Evolutionary conservation across 1,284 basidiomycete species (phyloP), one percentile per base, ranked within the genome.

Genomic region (Earliella scabrosa): DNA sequence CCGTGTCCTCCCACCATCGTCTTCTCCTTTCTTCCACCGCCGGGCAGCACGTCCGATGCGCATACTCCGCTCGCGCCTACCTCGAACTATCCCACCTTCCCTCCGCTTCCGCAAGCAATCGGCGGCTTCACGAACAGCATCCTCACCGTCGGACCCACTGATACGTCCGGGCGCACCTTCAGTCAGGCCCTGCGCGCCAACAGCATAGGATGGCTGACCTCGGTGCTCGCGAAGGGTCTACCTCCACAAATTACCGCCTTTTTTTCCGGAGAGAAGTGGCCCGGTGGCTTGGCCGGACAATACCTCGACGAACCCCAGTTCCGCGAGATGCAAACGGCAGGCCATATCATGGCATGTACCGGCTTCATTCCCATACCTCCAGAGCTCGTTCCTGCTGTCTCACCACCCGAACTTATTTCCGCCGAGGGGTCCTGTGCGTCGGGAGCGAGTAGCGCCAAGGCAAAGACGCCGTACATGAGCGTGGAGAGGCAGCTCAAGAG

Each of bases 1-100:
- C 77, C 67, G 21, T 76, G 68, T 45, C 62, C 66, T 14, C 67
- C 65, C 7, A 63, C 65, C 26, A 58, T 64, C 45, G 58, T 63
- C 11, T 56, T 70, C 53, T 65, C 63, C 24, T 55, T 61, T 52
- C 48, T 61, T 10, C 45, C 48, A 26, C 13, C 45, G 5, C 36
- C 23, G 44, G 21, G 44, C 13, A 18, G 24, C 32, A 9, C 45
- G 4, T n/a, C 45, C 18, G 14, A 52, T 26, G n/a, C 32, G 9
- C 23, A 26, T 41, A 10, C 29, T 20, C 34, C 49, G 13, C 29
- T 20, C 23, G 27, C 51, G 0, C 40, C 54, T 3, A 55, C 54
- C 35, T 45, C 61, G 2, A 56, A 41, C 31, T 66, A 66, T 43
- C 66, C 66, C 16, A 60, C 56, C 46, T 50, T 67, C 57, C 56